Evolutionary conservation across 176 grass and related monocot genomes (phyloP).

Genomic region (Ananas comosus): DNA sequence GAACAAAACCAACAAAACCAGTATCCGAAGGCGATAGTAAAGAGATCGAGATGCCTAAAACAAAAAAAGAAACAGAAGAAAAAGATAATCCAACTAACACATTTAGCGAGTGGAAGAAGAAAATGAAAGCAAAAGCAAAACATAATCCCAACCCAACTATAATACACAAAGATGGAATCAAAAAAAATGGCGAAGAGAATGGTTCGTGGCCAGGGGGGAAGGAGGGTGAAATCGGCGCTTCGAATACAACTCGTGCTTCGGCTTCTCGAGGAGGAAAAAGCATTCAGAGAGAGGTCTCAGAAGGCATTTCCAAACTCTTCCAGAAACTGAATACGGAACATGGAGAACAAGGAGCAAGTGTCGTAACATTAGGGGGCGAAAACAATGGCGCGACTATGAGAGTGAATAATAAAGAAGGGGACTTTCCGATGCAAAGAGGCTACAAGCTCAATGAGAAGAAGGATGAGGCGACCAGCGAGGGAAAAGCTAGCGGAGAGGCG

Average conservation of each 20-base stretch:
- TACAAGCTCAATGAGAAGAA: not conserved
- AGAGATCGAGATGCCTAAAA: not conserved
- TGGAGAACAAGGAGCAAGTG: constrained; percentile 13
- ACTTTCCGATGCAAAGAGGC: not conserved
- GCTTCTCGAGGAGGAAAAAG: constrained; percentile 1
- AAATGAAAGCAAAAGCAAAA: not conserved
- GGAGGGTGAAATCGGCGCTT: not conserved
- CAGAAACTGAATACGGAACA: constrained; percentile 25
- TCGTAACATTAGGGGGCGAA: constrained; percentile 60
- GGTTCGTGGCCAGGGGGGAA: not conserved
- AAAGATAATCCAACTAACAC: not conserved
- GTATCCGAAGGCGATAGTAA: not conserved
- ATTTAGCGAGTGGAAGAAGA: not conserved
- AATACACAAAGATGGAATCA: not conserved
- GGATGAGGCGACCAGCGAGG: not conserved
- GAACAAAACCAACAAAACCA: not conserved
- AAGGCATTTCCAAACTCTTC: constrained; percentile 34
- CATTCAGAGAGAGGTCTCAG: constrained; percentile 47
- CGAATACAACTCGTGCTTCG: not conserved
- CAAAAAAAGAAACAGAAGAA: not conserved
- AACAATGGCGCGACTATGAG: constrained; percentile 69
- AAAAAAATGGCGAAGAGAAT: not conserved
- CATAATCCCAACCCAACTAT: not conserved
- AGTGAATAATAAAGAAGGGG: constrained; percentile 1
- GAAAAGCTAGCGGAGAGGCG: constrained; percentile 2